Percentiles rank a stretch among this genome's conserved stretches.
Evolutionary conservation across 2,329 filamentous ascomycete genomes (phyloP).

Genomic region (Chaetoscypha palmicola): DNA sequence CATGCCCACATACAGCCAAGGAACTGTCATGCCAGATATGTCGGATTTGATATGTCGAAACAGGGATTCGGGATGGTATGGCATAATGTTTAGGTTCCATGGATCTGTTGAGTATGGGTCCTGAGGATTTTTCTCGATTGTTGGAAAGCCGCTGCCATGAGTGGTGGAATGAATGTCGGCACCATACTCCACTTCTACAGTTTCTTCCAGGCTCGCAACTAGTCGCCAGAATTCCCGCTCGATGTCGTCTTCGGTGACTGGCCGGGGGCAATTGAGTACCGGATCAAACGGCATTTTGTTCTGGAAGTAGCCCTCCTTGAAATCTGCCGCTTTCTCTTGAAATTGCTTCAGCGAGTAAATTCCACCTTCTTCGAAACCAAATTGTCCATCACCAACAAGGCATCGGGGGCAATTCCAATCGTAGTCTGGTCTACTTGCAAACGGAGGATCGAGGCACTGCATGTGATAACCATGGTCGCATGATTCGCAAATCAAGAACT

Average conservation of each 20-base stretch:
- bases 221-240: slow-evolving; percentile 96
- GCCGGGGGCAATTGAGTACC: slow-evolving; percentile 69
- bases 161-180: slow-evolving; percentile 98
- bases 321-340: slow-evolving; percentile 89
- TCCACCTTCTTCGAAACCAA: slow-evolving; percentile 94
- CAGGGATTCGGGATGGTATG: slow-evolving; percentile 81
- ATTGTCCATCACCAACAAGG: slow-evolving; percentile 91
- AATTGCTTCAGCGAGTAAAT: slow-evolving; percentile 94
- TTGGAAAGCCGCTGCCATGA: slow-evolving; percentile 94
- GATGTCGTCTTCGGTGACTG: slow-evolving; percentile 89
- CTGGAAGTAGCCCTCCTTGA: slow-evolving; percentile 91
- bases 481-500: slow-evolving; percentile 77
- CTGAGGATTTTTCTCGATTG: slow-evolving; percentile 80
- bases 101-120: slow-evolving; percentile 83
- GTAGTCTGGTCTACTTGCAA: slow-evolving; percentile 67
- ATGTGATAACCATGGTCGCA: slow-evolving; percentile 88
- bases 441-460: slow-evolving; percentile 78
- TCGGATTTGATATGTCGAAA: slow-evolving; percentile 98
- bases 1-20: slow-evolving; percentile 99
- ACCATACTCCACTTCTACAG: slow-evolving; percentile 95
- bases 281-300: slow-evolving; percentile 85
- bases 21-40: slow-evolving; percentile 98
- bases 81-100: slow-evolving; percentile 93
- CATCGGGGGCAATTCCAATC: slow-evolving; percentile 97
- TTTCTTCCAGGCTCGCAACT: slow-evolving; percentile 88